Evolutionary conservation across 345 rosid species (phyloP).

Genomic region (Boechera retrofracta): DNA sequence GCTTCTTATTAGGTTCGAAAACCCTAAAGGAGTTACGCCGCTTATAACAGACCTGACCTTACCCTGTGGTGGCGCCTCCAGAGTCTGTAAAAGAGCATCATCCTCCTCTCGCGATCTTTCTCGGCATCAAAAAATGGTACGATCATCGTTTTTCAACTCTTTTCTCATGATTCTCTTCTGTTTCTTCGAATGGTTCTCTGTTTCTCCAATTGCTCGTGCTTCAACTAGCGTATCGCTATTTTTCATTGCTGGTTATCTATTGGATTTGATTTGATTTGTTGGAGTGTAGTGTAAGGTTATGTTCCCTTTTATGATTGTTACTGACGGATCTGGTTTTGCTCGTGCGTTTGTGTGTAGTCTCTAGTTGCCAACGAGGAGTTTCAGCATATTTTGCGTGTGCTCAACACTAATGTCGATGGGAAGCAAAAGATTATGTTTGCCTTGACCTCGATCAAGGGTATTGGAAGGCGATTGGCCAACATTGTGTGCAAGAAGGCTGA

Average conservation of each 20-base stretch:
- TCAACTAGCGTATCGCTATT: neutral
- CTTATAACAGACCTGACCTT: neutral
- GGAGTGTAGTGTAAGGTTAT: neutral
- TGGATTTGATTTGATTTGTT: conserved; percentile 5
- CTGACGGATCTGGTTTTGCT: conserved; percentile 23
- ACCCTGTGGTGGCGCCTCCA: conserved; percentile 13
- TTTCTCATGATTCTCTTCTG: neutral
- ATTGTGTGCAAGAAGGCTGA: conserved; percentile 95
- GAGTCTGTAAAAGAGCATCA: conserved; percentile 31
- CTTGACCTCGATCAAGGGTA: conserved; percentile 90
- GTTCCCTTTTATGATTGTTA: conserved; percentile 5
- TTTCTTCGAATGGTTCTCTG: neutral
- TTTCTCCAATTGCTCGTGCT: neutral
- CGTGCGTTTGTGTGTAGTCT: conserved; percentile 52
- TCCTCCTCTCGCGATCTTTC: conserved; percentile 9
- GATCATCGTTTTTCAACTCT: neutral
- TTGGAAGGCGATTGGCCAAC: conserved; percentile 85
- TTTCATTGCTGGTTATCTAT: neutral
- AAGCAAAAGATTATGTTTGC: conserved; percentile 95
- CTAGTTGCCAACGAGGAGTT: conserved; percentile 87
- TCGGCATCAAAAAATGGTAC: conserved; percentile 42
- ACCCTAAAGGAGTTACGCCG: conserved; percentile 35
- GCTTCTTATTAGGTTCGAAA: neutral
- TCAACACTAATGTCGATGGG: conserved; percentile 90
- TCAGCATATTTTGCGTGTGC: conserved; percentile 93